phyloP scores from a whole-genome alignment of 352 stramenopile genomes.

The Globisporangium yorkense region DNA sequence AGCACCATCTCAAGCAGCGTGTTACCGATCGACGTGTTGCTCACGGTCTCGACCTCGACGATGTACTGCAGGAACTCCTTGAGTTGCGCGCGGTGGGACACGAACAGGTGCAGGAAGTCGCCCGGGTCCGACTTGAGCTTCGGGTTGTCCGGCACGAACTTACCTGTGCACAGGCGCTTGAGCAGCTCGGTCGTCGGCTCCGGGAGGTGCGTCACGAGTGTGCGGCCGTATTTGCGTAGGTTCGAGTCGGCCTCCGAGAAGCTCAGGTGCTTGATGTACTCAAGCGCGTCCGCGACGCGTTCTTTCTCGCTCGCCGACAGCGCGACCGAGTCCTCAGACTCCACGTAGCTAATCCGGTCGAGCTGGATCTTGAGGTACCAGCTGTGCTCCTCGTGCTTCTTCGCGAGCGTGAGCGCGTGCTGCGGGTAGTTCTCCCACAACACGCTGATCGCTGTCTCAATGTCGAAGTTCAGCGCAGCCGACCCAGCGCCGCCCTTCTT shows the following conservation, averaged over 20 bases:
- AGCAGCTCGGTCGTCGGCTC: slow-evolving; percentile 87
- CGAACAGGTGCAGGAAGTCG: slow-evolving; percentile 91
- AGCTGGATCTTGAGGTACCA: slow-evolving; percentile 93
- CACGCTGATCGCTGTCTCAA: slow-evolving; percentile 91
- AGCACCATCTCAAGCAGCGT: slow-evolving; percentile 88
- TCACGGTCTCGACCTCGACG: slow-evolving; percentile 83
- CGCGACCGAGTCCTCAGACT: slow-evolving; percentile 64
- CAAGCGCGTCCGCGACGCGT: slow-evolving; percentile 83
- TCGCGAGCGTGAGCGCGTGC: slow-evolving; percentile 85
- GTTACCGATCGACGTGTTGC: slow-evolving; percentile 86
- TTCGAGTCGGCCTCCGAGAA: slow-evolving; percentile 85
- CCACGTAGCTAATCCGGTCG: slow-evolving; percentile 84
- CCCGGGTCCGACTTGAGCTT: slow-evolving; percentile 72
- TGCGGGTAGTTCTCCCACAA: slow-evolving; percentile 91
- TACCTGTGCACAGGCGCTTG: slow-evolving; percentile 86
- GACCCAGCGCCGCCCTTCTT: slow-evolving; percentile 22
- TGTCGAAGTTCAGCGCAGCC: slow-evolving; percentile 75
- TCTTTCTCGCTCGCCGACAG: slow-evolving; percentile 74
- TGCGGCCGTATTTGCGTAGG: slow-evolving; percentile 86
- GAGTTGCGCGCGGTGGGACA: slow-evolving; percentile 86
- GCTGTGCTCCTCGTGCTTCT: slow-evolving; percentile 87
- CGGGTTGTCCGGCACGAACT: slow-evolving; percentile 52
- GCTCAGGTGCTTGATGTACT: slow-evolving; percentile 86
- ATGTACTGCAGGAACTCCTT: slow-evolving; percentile 89
- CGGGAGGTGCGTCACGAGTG: slow-evolving; percentile 83